Percentiles rank a stretch among this genome's conserved stretches.
These are phyloP conservation scores for Blastobotrys illinoisensis DNA, from an alignment of 1,139 yeast species.

Conservation along the genomic window DNA sequence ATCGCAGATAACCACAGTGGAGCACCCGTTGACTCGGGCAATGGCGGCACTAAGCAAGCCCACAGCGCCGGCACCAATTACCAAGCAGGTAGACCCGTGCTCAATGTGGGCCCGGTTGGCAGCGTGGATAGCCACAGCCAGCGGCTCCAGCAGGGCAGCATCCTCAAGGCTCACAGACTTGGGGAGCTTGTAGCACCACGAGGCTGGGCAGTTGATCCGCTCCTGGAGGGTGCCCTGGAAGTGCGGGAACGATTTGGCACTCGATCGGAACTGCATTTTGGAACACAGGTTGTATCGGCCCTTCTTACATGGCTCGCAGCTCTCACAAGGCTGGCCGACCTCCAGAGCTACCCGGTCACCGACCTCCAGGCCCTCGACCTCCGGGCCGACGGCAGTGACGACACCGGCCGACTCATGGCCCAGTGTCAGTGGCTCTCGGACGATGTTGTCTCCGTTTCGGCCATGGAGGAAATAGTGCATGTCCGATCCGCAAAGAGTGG, in stretches of 20 bases:
- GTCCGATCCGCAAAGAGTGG: slow-evolving; percentile 89
- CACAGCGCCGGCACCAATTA: slow-evolving; percentile 91
- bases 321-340: slow-evolving; percentile 78
- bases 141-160: slow-evolving; percentile 87
- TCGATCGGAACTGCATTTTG: slow-evolving; percentile 81
- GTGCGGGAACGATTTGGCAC: slow-evolving; percentile 59
- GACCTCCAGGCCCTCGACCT: slow-evolving; percentile 41
- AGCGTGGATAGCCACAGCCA: slow-evolving; percentile 83
- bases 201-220: slow-evolving; percentile 71
- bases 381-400: slow-evolving; percentile 59
- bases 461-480: slow-evolving; percentile 82
- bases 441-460: slow-evolving; percentile 51
- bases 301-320: slow-evolving; percentile 63
- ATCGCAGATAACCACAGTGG: slow-evolving; percentile 58
- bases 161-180: slow-evolving; percentile 69
- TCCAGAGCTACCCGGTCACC: slow-evolving; percentile 56
- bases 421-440: slow-evolving; percentile 34
- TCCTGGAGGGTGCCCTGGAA: slow-evolving; percentile 64
- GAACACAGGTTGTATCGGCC: slow-evolving; percentile 81
- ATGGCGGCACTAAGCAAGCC: slow-evolving; percentile 74
- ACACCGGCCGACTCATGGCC: slow-evolving; percentile 75
- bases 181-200: slow-evolving; percentile 74
- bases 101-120: slow-evolving; percentile 56
- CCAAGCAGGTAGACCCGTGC: slow-evolving; percentile 70
- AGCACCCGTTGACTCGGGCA: slow-evolving; percentile 75